Base-by-base conservation (phyloP, 345 rosid genomes). In the Dovyalis caffra region DNA sequence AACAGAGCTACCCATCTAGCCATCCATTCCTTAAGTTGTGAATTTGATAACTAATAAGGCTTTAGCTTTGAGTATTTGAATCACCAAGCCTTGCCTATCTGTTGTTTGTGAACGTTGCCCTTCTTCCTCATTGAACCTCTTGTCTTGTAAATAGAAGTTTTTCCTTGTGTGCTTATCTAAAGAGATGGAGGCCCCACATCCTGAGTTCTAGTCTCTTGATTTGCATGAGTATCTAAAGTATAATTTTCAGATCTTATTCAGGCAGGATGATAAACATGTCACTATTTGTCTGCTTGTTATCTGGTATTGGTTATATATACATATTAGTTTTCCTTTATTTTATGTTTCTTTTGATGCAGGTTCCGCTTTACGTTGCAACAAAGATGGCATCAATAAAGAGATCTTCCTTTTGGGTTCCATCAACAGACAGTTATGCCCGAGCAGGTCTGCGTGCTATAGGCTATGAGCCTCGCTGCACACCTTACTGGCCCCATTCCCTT, bases 351-450 rank as follows among this genome's bases (percentile, higher is more conserved):
- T 78, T n/a, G 37, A 75, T 75, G 60, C 79, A 92, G 95, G 90
- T 89, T 76, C 97, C 95, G 0, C 79, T 92, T 62, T 92, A 90
- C 12, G 95, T 92, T 53, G 97, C 97, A 32, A 92, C 97, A 7
- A 92, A 90, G 80, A 92, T 92, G 95, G 89, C 97, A 15, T 83
- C 88, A 40, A 89, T 92, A 62, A 90, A 73, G 77, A 81, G 85
- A 75, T 86, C 97, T 37, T 90, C 97, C n/a, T 87, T 90, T 79
- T 85, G 90, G 66, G 88, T 89, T 37, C 95, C 97, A 68, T 92
- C 92, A 7, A 67, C 86, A 14, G 92, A 92, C 15, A 86, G 88
- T 43, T 92, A 92, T 76, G 93, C 91, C 68, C 71, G 78, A 53
- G 92, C 91, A 70, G 91, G 84, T 38, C 14, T 92, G 81, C 87